Percentiles rank a stretch among this genome's conserved stretches.
Evolutionary conservation across 306 rosid species (phyloP).

Genomic region (Ormosia emarginata): DNA sequence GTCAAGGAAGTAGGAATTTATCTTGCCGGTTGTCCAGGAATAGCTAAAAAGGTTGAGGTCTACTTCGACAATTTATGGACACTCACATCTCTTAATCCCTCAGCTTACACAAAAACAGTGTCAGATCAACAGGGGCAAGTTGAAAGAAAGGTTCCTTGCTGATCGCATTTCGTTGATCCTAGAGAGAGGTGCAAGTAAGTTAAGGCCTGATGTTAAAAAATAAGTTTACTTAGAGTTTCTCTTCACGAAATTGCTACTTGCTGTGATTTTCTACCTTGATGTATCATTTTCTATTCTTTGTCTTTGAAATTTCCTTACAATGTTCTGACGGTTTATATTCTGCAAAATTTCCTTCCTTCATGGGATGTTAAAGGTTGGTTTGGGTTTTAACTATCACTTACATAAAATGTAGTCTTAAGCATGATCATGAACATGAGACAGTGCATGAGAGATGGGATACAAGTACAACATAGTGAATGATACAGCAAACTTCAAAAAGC

Average conservation of each 20-base stretch:
- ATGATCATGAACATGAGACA: background rate
- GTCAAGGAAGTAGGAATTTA: constrained; percentile 94
- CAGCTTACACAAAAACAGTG: constrained; percentile 56
- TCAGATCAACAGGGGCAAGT: constrained; percentile 82
- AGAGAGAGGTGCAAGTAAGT: constrained; percentile 72
- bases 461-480: background rate
- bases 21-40: constrained; percentile 63
- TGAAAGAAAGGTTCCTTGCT: constrained; percentile 82
- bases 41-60: constrained; percentile 63
- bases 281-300: constrained; percentile 2
- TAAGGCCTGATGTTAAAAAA: background rate
- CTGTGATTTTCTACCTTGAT: background rate
- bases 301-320: background rate
- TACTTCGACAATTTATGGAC: constrained; percentile 82
- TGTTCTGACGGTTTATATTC: background rate
- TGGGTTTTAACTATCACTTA: background rate
- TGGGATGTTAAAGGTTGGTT: background rate
- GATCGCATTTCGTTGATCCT: constrained; percentile 72
- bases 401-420: background rate
- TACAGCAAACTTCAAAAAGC: background rate
- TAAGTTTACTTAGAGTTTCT: background rate
- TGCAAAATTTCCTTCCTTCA: background rate
- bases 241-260: constrained; percentile 6
- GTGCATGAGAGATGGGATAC: background rate
- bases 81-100: constrained; percentile 57